Conservation (phyloP, 164 flowering plant species). For the Protea cynaroides region DNA sequence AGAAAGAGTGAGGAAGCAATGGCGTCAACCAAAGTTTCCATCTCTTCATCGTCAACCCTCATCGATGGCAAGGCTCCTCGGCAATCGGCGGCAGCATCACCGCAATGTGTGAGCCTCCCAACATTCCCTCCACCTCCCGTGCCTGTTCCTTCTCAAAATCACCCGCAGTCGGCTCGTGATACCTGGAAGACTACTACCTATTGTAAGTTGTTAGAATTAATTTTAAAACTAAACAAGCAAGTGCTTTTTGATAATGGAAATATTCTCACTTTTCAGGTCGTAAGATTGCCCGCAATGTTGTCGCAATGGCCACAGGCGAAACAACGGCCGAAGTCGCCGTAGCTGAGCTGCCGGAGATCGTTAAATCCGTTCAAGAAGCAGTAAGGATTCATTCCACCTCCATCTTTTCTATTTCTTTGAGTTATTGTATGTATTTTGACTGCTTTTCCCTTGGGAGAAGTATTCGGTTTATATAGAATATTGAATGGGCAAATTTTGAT, state of each 20-base stretch:
- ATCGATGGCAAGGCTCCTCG: constrained; percentile 52
- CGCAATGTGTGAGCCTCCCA: constrained; percentile 54
- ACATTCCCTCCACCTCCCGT: constrained; percentile 42
- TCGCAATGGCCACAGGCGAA: constrained; percentile 74
- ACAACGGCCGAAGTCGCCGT: constrained; percentile 42
- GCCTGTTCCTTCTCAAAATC: constrained; percentile 35
- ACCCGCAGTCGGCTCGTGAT: constrained; percentile 14
- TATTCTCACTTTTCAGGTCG: constrained; percentile 41
- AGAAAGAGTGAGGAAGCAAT: constrained; percentile 8
- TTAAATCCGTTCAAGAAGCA: constrained; percentile 53
- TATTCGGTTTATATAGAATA: background rate
- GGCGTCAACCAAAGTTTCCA: constrained; percentile 39
- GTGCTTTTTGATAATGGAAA: too few species aligned
- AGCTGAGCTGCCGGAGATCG: constrained; percentile 57
- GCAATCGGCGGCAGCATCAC: constrained; percentile 32
- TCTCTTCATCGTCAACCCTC: constrained; percentile 50
- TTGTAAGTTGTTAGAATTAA: constrained; percentile 8
- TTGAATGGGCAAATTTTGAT: constrained; percentile 6
- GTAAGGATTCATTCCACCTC: constrained; percentile 31
- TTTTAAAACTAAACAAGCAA: too few species aligned
- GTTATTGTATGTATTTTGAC: too few species aligned
- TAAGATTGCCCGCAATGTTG: constrained; percentile 66
- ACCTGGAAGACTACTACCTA: constrained; percentile 21
- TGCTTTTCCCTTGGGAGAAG: too few species aligned
- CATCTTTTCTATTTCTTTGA: background rate